phyloP scores from a whole-genome alignment of 352 stramenopile genomes.

The Phytophthora boehmeriae region DNA sequence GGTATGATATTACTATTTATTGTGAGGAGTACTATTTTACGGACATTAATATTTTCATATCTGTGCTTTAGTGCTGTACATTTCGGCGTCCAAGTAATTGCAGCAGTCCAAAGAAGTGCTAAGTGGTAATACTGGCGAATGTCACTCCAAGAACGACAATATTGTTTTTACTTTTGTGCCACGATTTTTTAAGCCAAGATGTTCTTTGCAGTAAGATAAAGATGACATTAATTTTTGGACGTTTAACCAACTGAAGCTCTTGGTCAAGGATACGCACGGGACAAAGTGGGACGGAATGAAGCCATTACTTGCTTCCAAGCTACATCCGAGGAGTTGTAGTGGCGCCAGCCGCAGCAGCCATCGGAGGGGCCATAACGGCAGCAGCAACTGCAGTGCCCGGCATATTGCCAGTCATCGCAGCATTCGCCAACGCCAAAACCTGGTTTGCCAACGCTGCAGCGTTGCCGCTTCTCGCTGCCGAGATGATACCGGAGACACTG shows the following conservation, averaged over 20 bases:
- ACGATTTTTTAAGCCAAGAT: too few species aligned
- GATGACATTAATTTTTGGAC: too few species aligned
- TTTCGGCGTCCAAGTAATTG: conserved; percentile 82
- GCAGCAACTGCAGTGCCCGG: too few species aligned
- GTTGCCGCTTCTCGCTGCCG: conserved; percentile 11
- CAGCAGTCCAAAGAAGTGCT: too few species aligned
- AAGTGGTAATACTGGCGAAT: neutral
- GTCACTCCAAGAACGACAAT: too few species aligned
- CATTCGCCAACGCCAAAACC: conserved; percentile 9
- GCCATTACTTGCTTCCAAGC: too few species aligned
- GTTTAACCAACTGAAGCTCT: too few species aligned
- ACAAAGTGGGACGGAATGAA: too few species aligned
- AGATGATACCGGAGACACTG: conserved; percentile 14
- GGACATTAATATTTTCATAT: conserved; percentile 9
- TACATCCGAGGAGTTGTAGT: too few species aligned
- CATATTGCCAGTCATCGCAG: neutral
- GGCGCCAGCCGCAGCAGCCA: neutral
- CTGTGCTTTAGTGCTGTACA: conserved; percentile 72
- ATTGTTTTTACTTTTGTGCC: neutral
- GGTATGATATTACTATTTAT: conserved; percentile 50
- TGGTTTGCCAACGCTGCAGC: conserved; percentile 7
- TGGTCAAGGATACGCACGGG: too few species aligned
- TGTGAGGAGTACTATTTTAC: neutral
- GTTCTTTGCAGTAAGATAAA: too few species aligned
- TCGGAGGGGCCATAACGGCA: neutral